phyloP scores from a whole-genome alignment of 2,329 filamentous ascomycete species.

The Fusarium redolens region DNA sequence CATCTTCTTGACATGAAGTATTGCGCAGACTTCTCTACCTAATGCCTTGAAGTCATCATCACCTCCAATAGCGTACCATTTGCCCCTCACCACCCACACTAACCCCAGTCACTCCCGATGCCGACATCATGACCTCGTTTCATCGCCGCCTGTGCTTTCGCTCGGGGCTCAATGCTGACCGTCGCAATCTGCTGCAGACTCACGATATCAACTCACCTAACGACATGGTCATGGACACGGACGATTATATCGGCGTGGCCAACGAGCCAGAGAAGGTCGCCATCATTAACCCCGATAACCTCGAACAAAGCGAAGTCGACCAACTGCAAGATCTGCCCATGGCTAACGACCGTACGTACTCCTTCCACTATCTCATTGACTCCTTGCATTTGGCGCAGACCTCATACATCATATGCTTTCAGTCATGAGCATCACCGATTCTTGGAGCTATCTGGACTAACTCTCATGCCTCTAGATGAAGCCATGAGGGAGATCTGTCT shows the following conservation, averaged over 20 bases:
- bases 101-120: conserved; percentile 36
- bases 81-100: conserved; percentile 33
- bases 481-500: conserved; percentile 87
- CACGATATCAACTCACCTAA: conserved; percentile 67
- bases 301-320: conserved; percentile 59
- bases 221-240: conserved; percentile 67
- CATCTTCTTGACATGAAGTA: conserved; percentile 2
- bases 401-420: neutral
- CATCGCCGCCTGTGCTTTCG: conserved; percentile 34
- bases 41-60: conserved; percentile 24
- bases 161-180: conserved; percentile 42
- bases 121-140: conserved; percentile 37
- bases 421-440: neutral
- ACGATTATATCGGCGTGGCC: conserved; percentile 64
- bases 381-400: conserved; percentile 1
- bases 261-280: conserved; percentile 63
- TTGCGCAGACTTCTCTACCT: conserved; percentile 23
- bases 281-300: conserved; percentile 65
- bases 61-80: conserved; percentile 26
- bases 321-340: conserved; percentile 60
- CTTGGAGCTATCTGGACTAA: conserved; percentile 33
- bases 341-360: conserved; percentile 65
- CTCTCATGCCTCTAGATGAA: conserved; percentile 66
- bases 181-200: conserved; percentile 51
- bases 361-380: conserved; percentile 1